Base-by-base conservation (phyloP, 192 early-diverging fungal species). In the Pilaira anomala region DNA sequence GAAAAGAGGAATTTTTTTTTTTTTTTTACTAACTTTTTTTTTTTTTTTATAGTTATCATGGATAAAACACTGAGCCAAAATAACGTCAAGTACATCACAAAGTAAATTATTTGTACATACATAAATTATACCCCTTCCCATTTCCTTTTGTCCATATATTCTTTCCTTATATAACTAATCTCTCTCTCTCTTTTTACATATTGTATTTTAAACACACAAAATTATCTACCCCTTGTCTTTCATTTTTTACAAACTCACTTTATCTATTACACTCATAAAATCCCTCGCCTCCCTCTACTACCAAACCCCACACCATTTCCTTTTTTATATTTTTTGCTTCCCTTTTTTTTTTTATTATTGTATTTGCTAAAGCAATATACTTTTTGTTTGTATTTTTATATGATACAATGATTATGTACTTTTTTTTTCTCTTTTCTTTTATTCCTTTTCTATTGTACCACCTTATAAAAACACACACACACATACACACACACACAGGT, bases 91-190 rank as follows among this genome's bases (percentile, higher is more conserved):
- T 53, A 53, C 51, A 53, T 29, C 12, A 36, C 18, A 56, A 40
- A 56, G 54, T 56, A 56, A 56, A 16, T 40, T 30, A 56, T 40
- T 14, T 56, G 54, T 56, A 46, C 13, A 46, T 46, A 46, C 13
- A 18, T 5, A 46, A 46, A 46, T 22, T 60, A 57, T 57, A 12
- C 22, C 26, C 55, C 16, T 60, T 44, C 58, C 40, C 41, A 22
- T 58, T 58, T 36, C 18, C 18, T 58, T 19, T 58, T 36, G 26
- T 57, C 39, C 33, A 21, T 52, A 29, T 29, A 52, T 28, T 14
- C 33, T 36, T 36, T 36, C 33, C 33, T 36, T 36, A 1, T 36
- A 36, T 36, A 3, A 36, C 11, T 36, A 36, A 9, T 36, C 33
- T 7, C 7, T 33, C 7, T 33, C 7, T 33, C 30, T 33, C n/a